phyloP scores from a whole-genome alignment of 1,284 basidiomycete genomes.

The Pyrrhoderma lamaoense region DNA sequence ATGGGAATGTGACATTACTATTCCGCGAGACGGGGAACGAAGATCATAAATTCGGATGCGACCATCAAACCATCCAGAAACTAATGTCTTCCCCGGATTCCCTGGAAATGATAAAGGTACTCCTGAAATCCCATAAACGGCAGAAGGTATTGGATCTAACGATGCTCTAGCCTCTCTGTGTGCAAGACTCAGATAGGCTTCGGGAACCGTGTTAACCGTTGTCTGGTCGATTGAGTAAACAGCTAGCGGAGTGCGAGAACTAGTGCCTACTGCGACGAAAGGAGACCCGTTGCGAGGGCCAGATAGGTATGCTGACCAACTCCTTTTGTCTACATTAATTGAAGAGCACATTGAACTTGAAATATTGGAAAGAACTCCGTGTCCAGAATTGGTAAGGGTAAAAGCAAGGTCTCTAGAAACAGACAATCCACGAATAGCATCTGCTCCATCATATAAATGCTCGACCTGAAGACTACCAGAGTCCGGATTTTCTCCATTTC shows the following conservation, averaged over 20 bases:
- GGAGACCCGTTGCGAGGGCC: conserved; percentile 35
- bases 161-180: conserved; percentile 33
- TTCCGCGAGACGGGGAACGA: conserved; percentile 36
- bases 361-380: conserved; percentile 35
- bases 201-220: conserved; percentile 37
- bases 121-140: conserved; percentile 58
- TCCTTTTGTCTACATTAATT: conserved; percentile 41
- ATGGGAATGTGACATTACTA: background rate
- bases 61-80: conserved; percentile 76
- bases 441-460: conserved; percentile 28
- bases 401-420: conserved; percentile 38
- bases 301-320: conserved; percentile 56
- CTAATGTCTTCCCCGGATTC: conserved; percentile 61
- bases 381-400: conserved; percentile 50
- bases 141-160: background rate
- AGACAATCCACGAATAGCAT: conserved; percentile 49
- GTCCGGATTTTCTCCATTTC: conserved; percentile 23
- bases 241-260: conserved; percentile 48
- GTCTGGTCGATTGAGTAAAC: conserved; percentile 47
- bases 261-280: conserved; percentile 62
- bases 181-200: conserved; percentile 27
- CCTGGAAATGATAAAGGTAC: conserved; percentile 53
- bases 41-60: conserved; percentile 63
- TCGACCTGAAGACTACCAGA: conserved; percentile 21
- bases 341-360: conserved; percentile 25